These are phyloP conservation scores for Brassica carinata DNA, from an alignment of 345 rosid genomes.

Conservation along the genomic window DNA sequence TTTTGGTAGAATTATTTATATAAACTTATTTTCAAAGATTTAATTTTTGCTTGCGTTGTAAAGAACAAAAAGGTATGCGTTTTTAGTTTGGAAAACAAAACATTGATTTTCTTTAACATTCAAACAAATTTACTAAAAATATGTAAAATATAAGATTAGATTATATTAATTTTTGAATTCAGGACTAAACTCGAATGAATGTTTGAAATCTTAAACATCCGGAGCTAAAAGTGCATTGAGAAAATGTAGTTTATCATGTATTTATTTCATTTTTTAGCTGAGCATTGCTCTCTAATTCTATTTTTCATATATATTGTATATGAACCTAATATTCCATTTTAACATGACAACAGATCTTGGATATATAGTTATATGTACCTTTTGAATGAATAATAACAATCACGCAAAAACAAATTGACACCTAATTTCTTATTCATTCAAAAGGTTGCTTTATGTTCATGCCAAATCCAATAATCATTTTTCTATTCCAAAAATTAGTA, in stretches of 20 bases:
- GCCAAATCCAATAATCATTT: slow-evolving; percentile 30
- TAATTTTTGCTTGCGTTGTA: background rate
- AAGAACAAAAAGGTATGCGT: background rate
- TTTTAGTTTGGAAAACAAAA: background rate
- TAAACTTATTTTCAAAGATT: background rate
- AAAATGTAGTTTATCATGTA: background rate
- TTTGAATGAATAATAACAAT: slow-evolving; percentile 26
- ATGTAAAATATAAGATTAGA: background rate
- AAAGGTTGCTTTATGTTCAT: slow-evolving; percentile 28
- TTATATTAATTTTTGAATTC: background rate
- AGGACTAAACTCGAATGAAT: background rate
- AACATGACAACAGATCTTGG: background rate
- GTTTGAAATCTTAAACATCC: background rate
- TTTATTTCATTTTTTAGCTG: background rate
- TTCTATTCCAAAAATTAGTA: background rate
- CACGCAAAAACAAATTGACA: slow-evolving; percentile 31
- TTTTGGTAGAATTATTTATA: background rate
- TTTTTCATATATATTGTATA: background rate
- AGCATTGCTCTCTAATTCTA: background rate
- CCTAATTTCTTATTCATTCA: slow-evolving; percentile 31
- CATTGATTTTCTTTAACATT: background rate
- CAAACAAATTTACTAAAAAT: background rate
- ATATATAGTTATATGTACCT: background rate
- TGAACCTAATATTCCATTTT: slow-evolving; percentile 4
- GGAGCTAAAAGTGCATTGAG: background rate